Evolutionary conservation across 768 basidiomycete species (phyloP).

Genomic region (Lanmaoa pseudosensibilis): DNA sequence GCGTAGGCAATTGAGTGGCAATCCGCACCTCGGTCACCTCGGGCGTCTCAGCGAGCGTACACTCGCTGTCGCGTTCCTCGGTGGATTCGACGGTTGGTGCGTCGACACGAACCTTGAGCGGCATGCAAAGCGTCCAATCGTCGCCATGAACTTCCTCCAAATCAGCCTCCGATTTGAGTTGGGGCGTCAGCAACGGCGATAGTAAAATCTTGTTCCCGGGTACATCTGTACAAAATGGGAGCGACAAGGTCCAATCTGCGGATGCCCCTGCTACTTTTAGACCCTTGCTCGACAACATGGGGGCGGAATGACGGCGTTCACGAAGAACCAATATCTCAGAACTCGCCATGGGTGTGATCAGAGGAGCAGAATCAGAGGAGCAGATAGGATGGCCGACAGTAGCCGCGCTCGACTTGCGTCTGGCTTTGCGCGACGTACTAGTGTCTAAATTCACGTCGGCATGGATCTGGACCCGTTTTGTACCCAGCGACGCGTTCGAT

Average conservation of each 20-base stretch:
- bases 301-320: constrained; percentile 34
- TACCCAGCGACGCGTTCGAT: constrained; percentile 18
- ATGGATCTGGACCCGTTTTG: constrained; percentile 32
- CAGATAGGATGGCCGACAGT: constrained; percentile 2
- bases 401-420: constrained; percentile 30
- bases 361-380: neutral
- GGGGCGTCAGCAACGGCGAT: neutral
- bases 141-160: constrained; percentile 19
- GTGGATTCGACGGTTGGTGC: neutral
- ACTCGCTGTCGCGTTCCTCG: constrained; percentile 4
- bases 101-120: constrained; percentile 18
- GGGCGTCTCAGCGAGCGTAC: neutral
- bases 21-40: neutral
- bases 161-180: neutral
- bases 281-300: constrained; percentile 17
- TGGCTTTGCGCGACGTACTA: constrained; percentile 14
- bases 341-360: constrained; percentile 1
- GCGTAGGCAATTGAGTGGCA: constrained; percentile 26
- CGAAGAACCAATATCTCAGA: constrained; percentile 24
- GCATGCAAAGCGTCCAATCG: constrained; percentile 36
- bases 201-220: constrained; percentile 23
- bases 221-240: constrained; percentile 30
- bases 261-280: neutral
- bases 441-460: constrained; percentile 21
- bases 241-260: constrained; percentile 32